These are phyloP conservation scores for Hypoxylon lienhwacheense DNA, from an alignment of 495 filamentous ascomycete species.

Conservation along the genomic window DNA sequence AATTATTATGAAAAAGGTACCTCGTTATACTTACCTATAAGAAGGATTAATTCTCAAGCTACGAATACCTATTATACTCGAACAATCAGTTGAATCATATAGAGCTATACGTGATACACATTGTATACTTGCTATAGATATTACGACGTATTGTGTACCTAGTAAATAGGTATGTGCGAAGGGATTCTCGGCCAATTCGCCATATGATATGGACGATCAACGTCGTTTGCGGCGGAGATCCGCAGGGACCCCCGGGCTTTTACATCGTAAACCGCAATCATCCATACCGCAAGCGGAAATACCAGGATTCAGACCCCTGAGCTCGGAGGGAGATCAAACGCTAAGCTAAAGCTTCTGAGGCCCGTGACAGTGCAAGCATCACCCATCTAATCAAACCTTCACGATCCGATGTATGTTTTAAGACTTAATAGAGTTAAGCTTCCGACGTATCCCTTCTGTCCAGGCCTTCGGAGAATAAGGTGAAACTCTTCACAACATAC, in stretches of 20 bases:
- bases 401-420: slow-evolving; percentile 32
- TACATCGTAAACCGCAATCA: slow-evolving; percentile 29
- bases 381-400: slow-evolving; percentile 32
- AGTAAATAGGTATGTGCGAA: slow-evolving; percentile 12
- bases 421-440: slow-evolving; percentile 15
- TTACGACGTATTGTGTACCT: no score
- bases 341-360: slow-evolving; percentile 26
- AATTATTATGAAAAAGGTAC: no score
- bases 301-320: slow-evolving; percentile 22
- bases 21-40: no score
- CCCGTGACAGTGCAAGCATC: slow-evolving; percentile 27
- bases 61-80: no score
- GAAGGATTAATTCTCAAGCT: no score
- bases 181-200: slow-evolving; percentile 30
- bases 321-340: slow-evolving; percentile 35
- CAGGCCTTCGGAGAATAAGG: slow-evolving; percentile 1
- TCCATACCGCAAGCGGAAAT: slow-evolving; percentile 33
- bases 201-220: slow-evolving; percentile 25
- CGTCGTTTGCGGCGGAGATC: slow-evolving; percentile 21
- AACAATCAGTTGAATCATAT: no score
- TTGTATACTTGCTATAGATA: no score
- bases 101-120: no score
- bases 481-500: slow-evolving; percentile 15
- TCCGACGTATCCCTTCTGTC: slow-evolving; percentile 24
- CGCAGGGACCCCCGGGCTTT: slow-evolving; percentile 18